Evolutionary conservation across 441 rosid species (phyloP).

Genomic region (Geranium incanum): DNA sequence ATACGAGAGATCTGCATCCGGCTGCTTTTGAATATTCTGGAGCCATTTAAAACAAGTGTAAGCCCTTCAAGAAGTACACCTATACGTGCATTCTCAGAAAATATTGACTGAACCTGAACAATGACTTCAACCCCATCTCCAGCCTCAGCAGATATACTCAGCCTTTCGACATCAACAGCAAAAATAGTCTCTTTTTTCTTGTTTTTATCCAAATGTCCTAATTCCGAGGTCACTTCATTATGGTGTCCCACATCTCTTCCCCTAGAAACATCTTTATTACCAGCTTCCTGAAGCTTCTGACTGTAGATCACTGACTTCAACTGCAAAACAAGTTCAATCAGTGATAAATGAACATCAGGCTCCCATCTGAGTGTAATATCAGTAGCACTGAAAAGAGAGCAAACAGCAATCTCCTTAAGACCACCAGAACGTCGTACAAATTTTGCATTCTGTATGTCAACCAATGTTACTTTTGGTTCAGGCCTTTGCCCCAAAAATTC

Average conservation of each 20-base stretch:
- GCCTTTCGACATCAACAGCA: conserved; percentile 88
- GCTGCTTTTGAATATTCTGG: conserved; percentile 71
- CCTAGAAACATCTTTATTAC: conserved; percentile 34
- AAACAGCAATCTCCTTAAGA: conserved; percentile 76
- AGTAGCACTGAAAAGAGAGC: conserved; percentile 97
- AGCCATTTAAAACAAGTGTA: conserved; percentile 65
- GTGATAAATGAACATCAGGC: conserved; percentile 83
- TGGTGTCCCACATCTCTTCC: conserved; percentile 37
- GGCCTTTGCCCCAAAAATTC: conserved; percentile 53
- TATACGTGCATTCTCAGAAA: conserved; percentile 93
- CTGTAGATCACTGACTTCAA: conserved; percentile 53
- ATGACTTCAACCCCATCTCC: conserved; percentile 92
- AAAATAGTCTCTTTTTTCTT: conserved; percentile 86
- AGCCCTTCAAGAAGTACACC: conserved; percentile 98
- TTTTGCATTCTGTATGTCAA: conserved; percentile 88
- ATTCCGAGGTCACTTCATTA: conserved; percentile 38
- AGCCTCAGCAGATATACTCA: conserved; percentile 71
- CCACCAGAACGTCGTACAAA: conserved; percentile 89
- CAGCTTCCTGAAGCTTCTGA: conserved; percentile 54
- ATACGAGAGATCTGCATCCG: conserved; percentile 94
- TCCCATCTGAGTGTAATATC: conserved; percentile 86
- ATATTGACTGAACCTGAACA: conserved; percentile 90
- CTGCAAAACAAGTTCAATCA: conserved; percentile 68
- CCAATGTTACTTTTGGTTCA: conserved; percentile 52
- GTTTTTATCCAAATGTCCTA: conserved; percentile 45